Base-by-base conservation (phyloP, 2,329 filamentous ascomycete species). In the Fusarium aywerte region DNA sequence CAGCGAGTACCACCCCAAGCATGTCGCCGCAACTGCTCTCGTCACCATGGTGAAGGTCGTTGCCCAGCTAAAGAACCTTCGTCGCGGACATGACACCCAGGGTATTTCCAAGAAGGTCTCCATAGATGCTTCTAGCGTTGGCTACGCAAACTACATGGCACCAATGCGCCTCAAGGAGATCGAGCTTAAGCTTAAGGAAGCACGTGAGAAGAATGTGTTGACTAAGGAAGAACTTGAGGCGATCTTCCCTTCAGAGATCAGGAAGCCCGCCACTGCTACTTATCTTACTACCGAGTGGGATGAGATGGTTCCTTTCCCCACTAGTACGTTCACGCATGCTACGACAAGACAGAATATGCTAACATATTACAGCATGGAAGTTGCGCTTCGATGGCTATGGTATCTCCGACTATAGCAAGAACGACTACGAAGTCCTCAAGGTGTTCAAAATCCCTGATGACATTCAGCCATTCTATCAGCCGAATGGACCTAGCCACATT, bases 291-390 rank as follows among this genome's bases (percentile, higher is more conserved):
- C 64, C 1, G 57, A 58, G 10, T 70, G 68, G 67, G 70, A 69
- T 44, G 65, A 72, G 35, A 64, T 73, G 45, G 38, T 73, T 4
- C 67, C 70, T 5, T 71, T 70, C 62, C 68, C 59, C 3, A 60
- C 45, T 3, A 65, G 61, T 65, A 58, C 58, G 59, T 35, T 25
- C n/a, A 8, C 10, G n/a, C n/a, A 12, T 3, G 16, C 11, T 18
- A 11, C 3, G 7, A 4, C 4, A 3, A 11, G 12, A 9, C 4
- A 15, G 1, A 1, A 13, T 3, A 25, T 32, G 11, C 27, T 15
- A n/a, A 50, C 10, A 7, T 7, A 10, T 2, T 4, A 11, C 6
- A 68, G 65, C 66, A 4, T 60, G 56, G 57, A 62, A 67, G 10
- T 7, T 60, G 2, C 60, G 51, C 0, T 70, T 69, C 16, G 57